Evolutionary conservation across 371 early-diverging fungal species (phyloP).

Genomic region (Rhizomucor pusillus): DNA sequence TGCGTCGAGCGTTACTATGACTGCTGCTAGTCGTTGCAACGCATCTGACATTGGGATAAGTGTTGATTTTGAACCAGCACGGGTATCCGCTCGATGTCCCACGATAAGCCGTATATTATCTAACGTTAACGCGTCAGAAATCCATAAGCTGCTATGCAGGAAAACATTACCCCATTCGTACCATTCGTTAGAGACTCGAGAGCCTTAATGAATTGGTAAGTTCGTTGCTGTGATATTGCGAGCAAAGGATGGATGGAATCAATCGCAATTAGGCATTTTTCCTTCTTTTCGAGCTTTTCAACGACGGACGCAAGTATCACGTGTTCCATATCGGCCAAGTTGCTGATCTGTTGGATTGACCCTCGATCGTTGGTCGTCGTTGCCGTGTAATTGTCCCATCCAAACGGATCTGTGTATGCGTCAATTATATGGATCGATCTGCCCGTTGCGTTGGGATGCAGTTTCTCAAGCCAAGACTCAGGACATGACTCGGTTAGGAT

Average conservation of each 20-base stretch:
- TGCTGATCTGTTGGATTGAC: conserved; percentile 1
- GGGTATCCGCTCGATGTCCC: conserved; percentile 30
- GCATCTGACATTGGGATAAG: conserved; percentile 21
- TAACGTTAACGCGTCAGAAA: conserved; percentile 2
- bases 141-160: neutral
- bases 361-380: neutral
- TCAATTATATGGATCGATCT: conserved; percentile 22
- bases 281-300: conserved; percentile 11
- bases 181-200: conserved; percentile 40
- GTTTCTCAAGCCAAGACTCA: conserved; percentile 17
- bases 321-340: conserved; percentile 22
- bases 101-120: conserved; percentile 30
- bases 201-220: conserved; percentile 37
- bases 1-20: conserved; percentile 26
- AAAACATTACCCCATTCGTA: conserved; percentile 3
- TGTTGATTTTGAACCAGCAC: conserved; percentile 8
- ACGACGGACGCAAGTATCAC: conserved; percentile 19
- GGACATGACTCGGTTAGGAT: conserved; percentile 42
- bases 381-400: conserved; percentile 22
- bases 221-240: conserved; percentile 27
- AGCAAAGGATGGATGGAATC: conserved; percentile 34
- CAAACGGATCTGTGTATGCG: conserved; percentile 34
- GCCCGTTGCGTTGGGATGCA: conserved; percentile 7
- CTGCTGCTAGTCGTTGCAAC: conserved; percentile 34
- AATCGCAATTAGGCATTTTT: conserved; percentile 25